phyloP scores from a whole-genome alignment of 805 yeast species.

The Schizosaccharomyces japonicus region DNA sequence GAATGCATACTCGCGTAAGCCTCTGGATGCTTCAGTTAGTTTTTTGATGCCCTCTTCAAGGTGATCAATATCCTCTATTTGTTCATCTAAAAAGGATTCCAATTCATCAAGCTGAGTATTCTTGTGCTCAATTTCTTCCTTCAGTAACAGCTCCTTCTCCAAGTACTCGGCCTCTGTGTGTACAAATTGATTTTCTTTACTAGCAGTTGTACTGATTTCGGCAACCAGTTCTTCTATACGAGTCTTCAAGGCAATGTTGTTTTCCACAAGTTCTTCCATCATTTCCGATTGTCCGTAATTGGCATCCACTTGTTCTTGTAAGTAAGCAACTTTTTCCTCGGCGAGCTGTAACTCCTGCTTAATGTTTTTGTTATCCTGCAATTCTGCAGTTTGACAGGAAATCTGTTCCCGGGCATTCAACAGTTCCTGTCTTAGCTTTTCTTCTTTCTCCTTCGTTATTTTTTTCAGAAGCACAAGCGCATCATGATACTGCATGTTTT shows the following conservation, averaged over 20 bases:
- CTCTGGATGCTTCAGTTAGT: too few relatives aligned
- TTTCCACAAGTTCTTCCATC: slow-evolving; percentile 18
- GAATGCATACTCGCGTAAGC: too few relatives aligned
- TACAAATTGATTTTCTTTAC: too few relatives aligned
- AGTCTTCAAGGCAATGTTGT: slow-evolving; percentile 19
- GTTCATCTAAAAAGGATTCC: too few relatives aligned
- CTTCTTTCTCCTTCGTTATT: slow-evolving; percentile 11
- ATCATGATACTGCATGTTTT: slow-evolving; percentile 22
- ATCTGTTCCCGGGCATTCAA: slow-evolving; percentile 9
- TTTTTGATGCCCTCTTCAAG: too few relatives aligned
- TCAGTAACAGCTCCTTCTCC: too few relatives aligned
- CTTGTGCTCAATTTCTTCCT: too few relatives aligned
- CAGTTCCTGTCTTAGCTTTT: slow-evolving; percentile 9
- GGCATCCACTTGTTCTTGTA: slow-evolving; percentile 16
- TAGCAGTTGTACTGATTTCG: too few relatives aligned
- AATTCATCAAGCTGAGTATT: too few relatives aligned
- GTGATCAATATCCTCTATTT: too few relatives aligned
- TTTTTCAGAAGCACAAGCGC: slow-evolving; percentile 21
- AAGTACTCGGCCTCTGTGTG: too few relatives aligned
- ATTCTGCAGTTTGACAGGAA: neutral
- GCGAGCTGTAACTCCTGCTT: slow-evolving; percentile 6
- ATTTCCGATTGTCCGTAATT: slow-evolving; percentile 18
- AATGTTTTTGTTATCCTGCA: slow-evolving; percentile 4
- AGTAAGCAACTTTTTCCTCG: slow-evolving; percentile 9
- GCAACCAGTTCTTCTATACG: slow-evolving; percentile 3